These are phyloP conservation scores for Talaromyces amestolkiae DNA, from an alignment of 2,329 filamentous ascomycete species.

Conservation along the genomic window DNA sequence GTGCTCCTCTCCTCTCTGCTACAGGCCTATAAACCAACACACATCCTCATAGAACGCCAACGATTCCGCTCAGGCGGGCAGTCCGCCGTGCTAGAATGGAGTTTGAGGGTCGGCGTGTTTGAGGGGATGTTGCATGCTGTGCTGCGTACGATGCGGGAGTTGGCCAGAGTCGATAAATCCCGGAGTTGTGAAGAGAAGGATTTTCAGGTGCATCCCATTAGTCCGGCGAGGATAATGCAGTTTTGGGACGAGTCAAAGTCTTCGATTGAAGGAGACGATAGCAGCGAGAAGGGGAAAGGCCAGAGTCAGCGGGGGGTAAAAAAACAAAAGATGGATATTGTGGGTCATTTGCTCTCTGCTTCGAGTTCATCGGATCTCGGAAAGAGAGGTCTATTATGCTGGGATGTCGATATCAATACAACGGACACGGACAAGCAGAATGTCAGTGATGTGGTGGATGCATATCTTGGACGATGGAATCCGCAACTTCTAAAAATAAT, in stretches of 20 bases:
- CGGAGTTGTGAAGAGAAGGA: conserved; percentile 38
- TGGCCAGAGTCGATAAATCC: conserved; percentile 21
- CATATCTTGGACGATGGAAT: conserved; percentile 14
- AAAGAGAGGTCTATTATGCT: neutral
- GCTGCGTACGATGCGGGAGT: conserved; percentile 55
- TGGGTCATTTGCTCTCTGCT: conserved; percentile 34
- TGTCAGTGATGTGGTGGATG: neutral
- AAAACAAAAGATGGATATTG: conserved; percentile 61
- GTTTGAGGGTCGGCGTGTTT: conserved; percentile 74
- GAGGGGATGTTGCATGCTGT: conserved; percentile 78
- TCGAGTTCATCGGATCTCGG: neutral
- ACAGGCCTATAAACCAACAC: conserved; percentile 55
- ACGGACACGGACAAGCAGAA: neutral
- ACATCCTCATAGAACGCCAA: conserved; percentile 69
- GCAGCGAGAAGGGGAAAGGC: conserved; percentile 21
- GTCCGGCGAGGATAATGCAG: conserved; percentile 54
- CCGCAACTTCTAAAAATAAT: neutral
- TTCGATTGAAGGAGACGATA: neutral
- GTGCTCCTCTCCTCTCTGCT: conserved; percentile 53
- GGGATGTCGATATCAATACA: neutral
- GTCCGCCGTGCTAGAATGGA: conserved; percentile 74
- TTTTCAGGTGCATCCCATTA: conserved; percentile 50
- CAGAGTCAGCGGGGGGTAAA: conserved; percentile 32
- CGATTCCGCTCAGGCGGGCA: conserved; percentile 63
- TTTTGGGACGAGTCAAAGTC: conserved; percentile 47